Evolutionary conservation across 192 early-diverging fungal species (phyloP).

Genomic region (Anaeromyces robustus): DNA sequence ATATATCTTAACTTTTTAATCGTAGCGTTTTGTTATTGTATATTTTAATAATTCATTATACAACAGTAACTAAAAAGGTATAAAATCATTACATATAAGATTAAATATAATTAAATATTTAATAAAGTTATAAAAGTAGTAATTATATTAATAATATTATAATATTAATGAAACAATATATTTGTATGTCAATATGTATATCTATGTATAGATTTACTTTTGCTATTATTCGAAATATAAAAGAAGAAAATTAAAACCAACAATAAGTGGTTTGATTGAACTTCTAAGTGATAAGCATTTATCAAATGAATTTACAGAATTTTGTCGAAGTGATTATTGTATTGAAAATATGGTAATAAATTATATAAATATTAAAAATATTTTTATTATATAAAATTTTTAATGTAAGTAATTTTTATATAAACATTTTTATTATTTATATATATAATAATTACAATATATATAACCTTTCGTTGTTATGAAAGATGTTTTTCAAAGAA

Average conservation of each 20-base stretch:
- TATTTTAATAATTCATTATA: not conserved
- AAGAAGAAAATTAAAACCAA: not conserved
- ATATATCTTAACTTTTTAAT: too few relatives aligned
- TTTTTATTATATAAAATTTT: too few relatives aligned
- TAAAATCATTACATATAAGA: not conserved
- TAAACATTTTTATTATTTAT: too few relatives aligned
- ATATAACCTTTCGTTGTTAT: too few relatives aligned
- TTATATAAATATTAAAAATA: too few relatives aligned
- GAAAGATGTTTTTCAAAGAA: not conserved
- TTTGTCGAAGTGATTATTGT: not conserved
- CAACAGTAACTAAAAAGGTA: not conserved
- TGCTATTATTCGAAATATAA: not conserved
- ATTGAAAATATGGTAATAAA: not conserved
- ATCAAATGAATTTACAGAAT: not conserved
- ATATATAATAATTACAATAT: too few relatives aligned
- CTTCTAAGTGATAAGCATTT: not conserved
- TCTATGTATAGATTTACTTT: not conserved
- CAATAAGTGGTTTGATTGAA: not conserved
- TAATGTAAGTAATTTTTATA: too few relatives aligned
- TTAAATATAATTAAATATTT: not conserved
- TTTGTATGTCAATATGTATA: too few relatives aligned
- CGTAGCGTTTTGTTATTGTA: not conserved
- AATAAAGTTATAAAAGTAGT: too few relatives aligned
- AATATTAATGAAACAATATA: too few relatives aligned
- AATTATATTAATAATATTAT: too few relatives aligned